phyloP scores from a whole-genome alignment of 257 asterid genomes.

The Cruciata laevipes region DNA sequence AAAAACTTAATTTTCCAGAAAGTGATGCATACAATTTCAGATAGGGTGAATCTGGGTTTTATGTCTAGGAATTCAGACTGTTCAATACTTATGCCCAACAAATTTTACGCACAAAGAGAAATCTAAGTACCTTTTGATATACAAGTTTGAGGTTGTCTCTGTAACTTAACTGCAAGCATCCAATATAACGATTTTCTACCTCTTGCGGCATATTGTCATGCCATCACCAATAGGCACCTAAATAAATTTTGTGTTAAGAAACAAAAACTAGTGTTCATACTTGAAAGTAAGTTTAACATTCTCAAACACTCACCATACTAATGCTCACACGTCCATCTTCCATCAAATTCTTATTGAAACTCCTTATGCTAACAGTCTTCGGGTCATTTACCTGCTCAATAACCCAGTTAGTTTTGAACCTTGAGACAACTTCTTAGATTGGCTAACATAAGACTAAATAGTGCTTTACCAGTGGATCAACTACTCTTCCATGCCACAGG shows the following conservation, averaged over 20 bases:
- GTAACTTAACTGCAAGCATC: background rate
- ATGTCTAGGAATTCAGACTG: background rate
- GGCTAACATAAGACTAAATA: background rate
- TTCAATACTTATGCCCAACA: background rate
- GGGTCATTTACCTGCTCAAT: conserved; percentile 52
- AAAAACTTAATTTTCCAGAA: background rate
- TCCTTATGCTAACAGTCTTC: conserved; percentile 60
- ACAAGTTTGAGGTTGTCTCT: background rate
- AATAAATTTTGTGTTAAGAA: background rate
- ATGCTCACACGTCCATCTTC: conserved; percentile 73
- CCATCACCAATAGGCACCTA: conserved; percentile 91
- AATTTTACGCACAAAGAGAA: background rate
- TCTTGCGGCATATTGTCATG: conserved; percentile 69
- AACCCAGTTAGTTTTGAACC: conserved; percentile 6
- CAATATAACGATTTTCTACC: conserved; percentile 16
- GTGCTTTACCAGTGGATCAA: conserved; percentile 63
- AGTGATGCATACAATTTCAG: background rate
- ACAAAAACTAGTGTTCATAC: background rate
- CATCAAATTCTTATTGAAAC: conserved; percentile 57
- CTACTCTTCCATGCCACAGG: conserved; percentile 94
- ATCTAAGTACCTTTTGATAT: background rate
- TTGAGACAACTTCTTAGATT: background rate
- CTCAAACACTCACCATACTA: conserved; percentile 63
- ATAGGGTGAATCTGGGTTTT: background rate
- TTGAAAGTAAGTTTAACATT: conserved; percentile 4